Conservation (phyloP, 2,329 filamentous ascomycete genomes). For the Aspergillus amoenus region DNA sequence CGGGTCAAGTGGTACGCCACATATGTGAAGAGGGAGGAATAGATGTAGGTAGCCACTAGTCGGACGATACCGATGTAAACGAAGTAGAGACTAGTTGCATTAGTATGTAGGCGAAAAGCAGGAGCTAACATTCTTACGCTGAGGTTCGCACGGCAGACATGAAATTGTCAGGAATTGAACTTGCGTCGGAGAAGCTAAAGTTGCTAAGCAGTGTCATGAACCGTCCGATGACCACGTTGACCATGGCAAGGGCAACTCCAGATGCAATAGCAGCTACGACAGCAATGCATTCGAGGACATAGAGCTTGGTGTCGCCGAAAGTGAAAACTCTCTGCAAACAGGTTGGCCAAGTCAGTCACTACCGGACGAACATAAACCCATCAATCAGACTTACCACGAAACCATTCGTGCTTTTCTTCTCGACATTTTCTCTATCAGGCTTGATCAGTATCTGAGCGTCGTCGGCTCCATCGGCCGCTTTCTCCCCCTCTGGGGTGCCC, state of each 20-base stretch:
- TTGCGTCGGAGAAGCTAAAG: slow-evolving; percentile 16
- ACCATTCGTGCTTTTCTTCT: neutral
- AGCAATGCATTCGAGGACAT: slow-evolving; percentile 1
- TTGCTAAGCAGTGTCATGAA: slow-evolving; percentile 28
- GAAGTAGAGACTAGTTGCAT: slow-evolving; percentile 64
- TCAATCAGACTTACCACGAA: neutral
- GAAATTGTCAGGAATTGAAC: slow-evolving; percentile 12
- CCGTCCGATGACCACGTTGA: slow-evolving; percentile 41
- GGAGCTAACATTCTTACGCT: slow-evolving; percentile 10
- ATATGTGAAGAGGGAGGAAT: slow-evolving; percentile 87
- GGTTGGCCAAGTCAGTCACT: neutral
- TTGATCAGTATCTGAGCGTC: neutral
- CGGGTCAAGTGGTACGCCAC: slow-evolving; percentile 75
- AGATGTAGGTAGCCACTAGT: slow-evolving; percentile 73
- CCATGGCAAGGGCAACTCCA: slow-evolving; percentile 30
- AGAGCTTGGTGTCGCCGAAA: neutral
- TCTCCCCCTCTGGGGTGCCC: neutral
- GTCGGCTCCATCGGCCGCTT: neutral
- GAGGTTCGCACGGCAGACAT: slow-evolving; percentile 18
- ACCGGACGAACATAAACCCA: neutral
- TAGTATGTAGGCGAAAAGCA: neutral
- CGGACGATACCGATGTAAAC: slow-evolving; percentile 80
- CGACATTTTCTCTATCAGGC: neutral
- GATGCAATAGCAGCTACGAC: slow-evolving; percentile 21
- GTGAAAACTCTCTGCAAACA: slow-evolving; percentile 6